Evolutionary conservation across 2,329 filamentous ascomycete genomes (phyloP).

Genomic region (Aspergillus ochraceoroseus): DNA sequence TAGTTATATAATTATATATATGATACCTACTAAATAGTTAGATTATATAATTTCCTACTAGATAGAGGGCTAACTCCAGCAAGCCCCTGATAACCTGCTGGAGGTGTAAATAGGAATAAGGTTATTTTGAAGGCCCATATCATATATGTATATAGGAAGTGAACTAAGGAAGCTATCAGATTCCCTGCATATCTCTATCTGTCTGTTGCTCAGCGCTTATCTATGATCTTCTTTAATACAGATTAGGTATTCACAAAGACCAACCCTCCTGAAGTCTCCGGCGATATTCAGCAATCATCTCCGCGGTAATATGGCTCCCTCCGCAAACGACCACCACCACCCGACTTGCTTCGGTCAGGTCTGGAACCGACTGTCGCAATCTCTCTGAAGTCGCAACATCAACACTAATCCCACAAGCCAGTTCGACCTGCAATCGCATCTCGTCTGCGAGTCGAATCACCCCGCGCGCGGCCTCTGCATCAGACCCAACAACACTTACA

Average conservation of each 20-base stretch:
- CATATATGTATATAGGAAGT: too few species aligned
- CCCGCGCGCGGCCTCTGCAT: slow-evolving; percentile 71
- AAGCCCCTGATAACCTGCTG: too few species aligned
- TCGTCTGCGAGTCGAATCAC: slow-evolving; percentile 73
- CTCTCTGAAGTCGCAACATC: slow-evolving; percentile 36
- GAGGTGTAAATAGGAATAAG: too few species aligned
- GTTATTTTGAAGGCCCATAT: too few species aligned
- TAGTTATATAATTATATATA: too few species aligned
- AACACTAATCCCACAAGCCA: slow-evolving; percentile 73
- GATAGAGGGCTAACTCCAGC: too few species aligned
- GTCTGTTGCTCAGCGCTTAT: too few species aligned
- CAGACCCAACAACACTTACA: slow-evolving; percentile 58
- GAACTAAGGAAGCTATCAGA: too few species aligned
- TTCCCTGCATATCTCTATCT: too few species aligned
- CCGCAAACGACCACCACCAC: slow-evolving; percentile 39
- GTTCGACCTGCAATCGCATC: slow-evolving; percentile 70
- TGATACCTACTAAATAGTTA: too few species aligned
- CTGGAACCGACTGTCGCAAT: slow-evolving; percentile 26
- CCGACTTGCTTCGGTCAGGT: slow-evolving; percentile 29
- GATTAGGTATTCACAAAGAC: slow-evolving; percentile 11
- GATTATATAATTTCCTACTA: too few species aligned
- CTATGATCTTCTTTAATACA: too few species aligned
- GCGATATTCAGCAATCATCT: slow-evolving; percentile 50
- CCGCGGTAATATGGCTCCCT: slow-evolving; percentile 49
- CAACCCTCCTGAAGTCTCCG: slow-evolving; percentile 37